Evolutionary conservation across 1,284 basidiomycete species (phyloP).

Genomic region (Hymenochaete sp.): DNA sequence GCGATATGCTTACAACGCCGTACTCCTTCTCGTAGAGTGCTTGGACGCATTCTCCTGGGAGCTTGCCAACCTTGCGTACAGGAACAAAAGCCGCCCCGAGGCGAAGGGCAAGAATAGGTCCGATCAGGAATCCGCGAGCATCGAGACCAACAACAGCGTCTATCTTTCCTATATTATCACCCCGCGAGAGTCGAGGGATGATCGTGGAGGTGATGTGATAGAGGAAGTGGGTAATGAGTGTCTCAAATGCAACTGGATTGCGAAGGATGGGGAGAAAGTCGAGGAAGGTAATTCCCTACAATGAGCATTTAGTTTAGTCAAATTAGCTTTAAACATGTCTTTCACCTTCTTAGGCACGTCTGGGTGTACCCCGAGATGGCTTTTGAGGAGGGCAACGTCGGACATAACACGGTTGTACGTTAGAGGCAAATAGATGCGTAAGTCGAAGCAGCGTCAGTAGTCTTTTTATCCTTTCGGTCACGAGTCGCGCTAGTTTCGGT

Average conservation of each 20-base stretch:
- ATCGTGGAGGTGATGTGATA: constrained; percentile 60
- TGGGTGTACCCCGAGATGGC: constrained; percentile 57
- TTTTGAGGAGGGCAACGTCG: constrained; percentile 68
- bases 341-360: constrained; percentile 85
- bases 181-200: constrained; percentile 12
- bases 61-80: constrained; percentile 89
- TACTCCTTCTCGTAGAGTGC: constrained; percentile 93
- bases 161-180: constrained; percentile 61
- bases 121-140: constrained; percentile 93
- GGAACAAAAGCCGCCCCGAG: constrained; percentile 95
- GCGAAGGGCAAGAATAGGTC: constrained; percentile 85
- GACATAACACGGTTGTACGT: no score
- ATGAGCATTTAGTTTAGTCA: neutral
- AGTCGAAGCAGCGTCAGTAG: no score
- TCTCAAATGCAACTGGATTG: constrained; percentile 79
- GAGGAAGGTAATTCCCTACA: constrained; percentile 70
- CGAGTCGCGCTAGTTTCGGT: no score
- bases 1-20: constrained; percentile 51
- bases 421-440: constrained; percentile 16
- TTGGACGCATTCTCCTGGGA: constrained; percentile 78
- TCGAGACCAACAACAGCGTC: constrained; percentile 96
- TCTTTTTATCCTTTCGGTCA: no score
- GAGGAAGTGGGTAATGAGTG: constrained; percentile 84
- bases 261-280: constrained; percentile 90
- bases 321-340: neutral